Evolutionary conservation across 2,329 filamentous ascomycete genomes (phyloP).

Genomic region (Stylonectria norvegica): DNA sequence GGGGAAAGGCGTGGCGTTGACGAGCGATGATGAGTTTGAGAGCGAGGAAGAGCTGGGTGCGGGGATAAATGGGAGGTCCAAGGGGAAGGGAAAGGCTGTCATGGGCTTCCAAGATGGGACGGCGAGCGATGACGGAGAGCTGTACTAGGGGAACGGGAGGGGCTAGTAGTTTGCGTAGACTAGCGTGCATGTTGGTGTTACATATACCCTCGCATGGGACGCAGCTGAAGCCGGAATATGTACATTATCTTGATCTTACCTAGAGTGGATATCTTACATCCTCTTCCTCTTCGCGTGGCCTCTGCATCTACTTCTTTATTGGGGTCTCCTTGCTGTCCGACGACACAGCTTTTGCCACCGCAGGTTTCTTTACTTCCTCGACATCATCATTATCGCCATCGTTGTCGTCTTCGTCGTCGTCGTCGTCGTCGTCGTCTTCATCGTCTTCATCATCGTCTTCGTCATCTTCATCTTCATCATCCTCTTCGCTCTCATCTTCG

Average conservation of each 20-base stretch:
- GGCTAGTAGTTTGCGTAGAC: not conserved
- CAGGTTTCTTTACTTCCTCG: slow-evolving; percentile 13
- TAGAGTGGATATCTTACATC: slow-evolving; percentile 9
- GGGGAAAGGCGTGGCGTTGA: slow-evolving; percentile 34
- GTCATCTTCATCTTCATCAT: not conserved
- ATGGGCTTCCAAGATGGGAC: slow-evolving; percentile 51
- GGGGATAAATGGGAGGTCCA: slow-evolving; percentile 34
- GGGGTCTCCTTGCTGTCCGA: slow-evolving; percentile 6
- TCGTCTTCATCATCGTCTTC: not conserved
- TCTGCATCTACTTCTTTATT: slow-evolving; percentile 9
- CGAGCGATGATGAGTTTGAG: slow-evolving; percentile 33
- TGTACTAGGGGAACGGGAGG: slow-evolving; percentile 42
- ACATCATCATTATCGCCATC: slow-evolving; percentile 10
- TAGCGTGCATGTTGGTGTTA: not conserved
- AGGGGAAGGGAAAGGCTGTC: slow-evolving; percentile 56
- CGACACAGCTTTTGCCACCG: slow-evolving; percentile 2
- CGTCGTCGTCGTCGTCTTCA: not conserved
- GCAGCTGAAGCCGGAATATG: slow-evolving; percentile 3
- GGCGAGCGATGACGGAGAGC: slow-evolving; percentile 54
- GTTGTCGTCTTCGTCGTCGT: slow-evolving; percentile 9
- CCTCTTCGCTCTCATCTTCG: not conserved
- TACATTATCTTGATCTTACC: slow-evolving; percentile 9
- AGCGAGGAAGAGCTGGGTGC: slow-evolving; percentile 33
- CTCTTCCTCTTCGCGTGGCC: slow-evolving; percentile 4
- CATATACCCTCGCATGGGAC: slow-evolving; percentile 1